Evolutionary conservation across 2,329 filamentous ascomycete genomes (phyloP).

Genomic region (Ophiostoma pallidulum): DNA sequence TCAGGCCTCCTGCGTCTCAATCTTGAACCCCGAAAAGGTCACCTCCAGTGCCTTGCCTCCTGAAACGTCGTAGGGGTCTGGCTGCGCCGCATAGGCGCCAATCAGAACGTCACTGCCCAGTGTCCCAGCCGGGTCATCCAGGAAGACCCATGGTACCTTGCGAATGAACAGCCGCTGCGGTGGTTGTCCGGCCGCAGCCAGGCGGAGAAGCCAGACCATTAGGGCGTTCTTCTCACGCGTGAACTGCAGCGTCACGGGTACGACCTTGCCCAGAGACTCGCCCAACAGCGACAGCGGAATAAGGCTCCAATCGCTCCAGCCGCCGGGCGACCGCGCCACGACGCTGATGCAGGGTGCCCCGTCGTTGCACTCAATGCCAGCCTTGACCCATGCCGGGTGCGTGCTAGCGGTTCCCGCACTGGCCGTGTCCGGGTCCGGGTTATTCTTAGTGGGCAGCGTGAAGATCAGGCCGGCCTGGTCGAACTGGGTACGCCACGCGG

Average conservation of each 20-base stretch:
- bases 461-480: slow-evolving; percentile 16
- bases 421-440: slow-evolving; percentile 3
- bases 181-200: not conserved
- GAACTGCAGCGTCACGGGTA: slow-evolving; percentile 8
- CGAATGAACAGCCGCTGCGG: slow-evolving; percentile 6
- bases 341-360: slow-evolving; percentile 12
- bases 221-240: slow-evolving; percentile 13
- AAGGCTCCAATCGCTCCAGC: slow-evolving; percentile 16
- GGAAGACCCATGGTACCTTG: slow-evolving; percentile 17
- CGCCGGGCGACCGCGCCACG: slow-evolving; percentile 6
- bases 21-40: slow-evolving; percentile 5
- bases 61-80: slow-evolving; percentile 12
- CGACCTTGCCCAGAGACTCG: not conserved
- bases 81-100: slow-evolving; percentile 14
- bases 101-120: slow-evolving; percentile 10
- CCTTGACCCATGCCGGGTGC: slow-evolving; percentile 18
- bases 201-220: slow-evolving; percentile 9
- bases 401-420: not conserved
- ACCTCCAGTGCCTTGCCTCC: slow-evolving; percentile 5
- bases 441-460: slow-evolving; percentile 7
- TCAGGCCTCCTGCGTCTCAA: slow-evolving; percentile 4
- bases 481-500: slow-evolving; percentile 11
- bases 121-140: slow-evolving; percentile 6
- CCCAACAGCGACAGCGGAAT: slow-evolving; percentile 13
- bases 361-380: slow-evolving; percentile 16